Conservation (phyloP, 441 rosid genomes). For the Syzygium syzygioides region DNA sequence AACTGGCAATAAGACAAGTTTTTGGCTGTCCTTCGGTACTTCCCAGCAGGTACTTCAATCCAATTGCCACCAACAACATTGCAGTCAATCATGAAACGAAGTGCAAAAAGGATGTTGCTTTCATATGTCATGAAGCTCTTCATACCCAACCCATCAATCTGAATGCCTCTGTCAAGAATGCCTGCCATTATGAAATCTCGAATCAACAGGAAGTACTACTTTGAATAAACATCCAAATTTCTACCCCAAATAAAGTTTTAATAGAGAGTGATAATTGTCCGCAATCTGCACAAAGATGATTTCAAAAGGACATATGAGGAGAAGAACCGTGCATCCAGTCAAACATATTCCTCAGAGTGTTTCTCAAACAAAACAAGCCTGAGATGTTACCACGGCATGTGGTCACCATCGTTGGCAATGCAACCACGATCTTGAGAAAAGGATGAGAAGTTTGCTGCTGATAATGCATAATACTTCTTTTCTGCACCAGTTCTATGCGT, state of each 20-base stretch:
- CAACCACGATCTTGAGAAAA: conserved; percentile 87
- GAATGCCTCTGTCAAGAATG: conserved; percentile 94
- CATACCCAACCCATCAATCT: conserved; percentile 87
- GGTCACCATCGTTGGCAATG: conserved; percentile 92
- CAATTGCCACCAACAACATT: conserved; percentile 94
- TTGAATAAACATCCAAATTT: background rate
- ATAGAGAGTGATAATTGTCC: background rate
- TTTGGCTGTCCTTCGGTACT: conserved; percentile 61
- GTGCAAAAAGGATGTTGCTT: conserved; percentile 93
- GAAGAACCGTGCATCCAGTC: background rate
- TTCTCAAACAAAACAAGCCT: background rate
- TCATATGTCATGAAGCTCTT: conserved; percentile 93
- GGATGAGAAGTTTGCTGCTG: conserved; percentile 74
- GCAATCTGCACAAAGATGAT: background rate
- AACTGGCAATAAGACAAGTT: conserved; percentile 71
- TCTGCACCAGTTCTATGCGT: conserved; percentile 66
- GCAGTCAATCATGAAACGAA: conserved; percentile 97
- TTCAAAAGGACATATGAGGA: background rate
- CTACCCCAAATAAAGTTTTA: background rate
- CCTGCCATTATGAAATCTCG: conserved; percentile 33
- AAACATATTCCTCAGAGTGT: background rate
- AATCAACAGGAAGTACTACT: background rate
- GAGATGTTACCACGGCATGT: conserved; percentile 69
- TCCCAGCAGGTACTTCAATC: conserved; percentile 90
- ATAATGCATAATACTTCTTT: conserved; percentile 87